phyloP scores from a whole-genome alignment of 2,329 filamentous ascomycete genomes.

The Hypoxylon sp. region DNA sequence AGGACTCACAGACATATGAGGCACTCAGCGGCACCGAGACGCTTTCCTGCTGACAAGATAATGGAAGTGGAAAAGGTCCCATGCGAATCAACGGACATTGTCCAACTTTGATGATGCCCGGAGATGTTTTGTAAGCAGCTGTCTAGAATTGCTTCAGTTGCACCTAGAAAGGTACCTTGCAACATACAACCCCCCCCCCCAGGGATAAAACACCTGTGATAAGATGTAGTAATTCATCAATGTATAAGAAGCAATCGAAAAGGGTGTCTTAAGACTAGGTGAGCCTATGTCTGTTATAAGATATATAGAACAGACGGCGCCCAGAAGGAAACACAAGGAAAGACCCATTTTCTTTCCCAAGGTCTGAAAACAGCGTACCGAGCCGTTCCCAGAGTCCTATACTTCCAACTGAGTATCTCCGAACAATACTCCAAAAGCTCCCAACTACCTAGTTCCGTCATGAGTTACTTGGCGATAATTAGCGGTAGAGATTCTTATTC shows the following conservation, averaged over 20 bases:
- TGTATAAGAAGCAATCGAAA: neutral
- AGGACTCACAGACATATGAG: slow-evolving; percentile 37
- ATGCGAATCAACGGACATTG: too few relatives aligned
- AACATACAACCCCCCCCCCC: neutral
- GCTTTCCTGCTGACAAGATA: neutral
- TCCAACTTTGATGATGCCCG: too few relatives aligned
- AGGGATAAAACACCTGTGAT: neutral
- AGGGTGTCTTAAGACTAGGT: neutral
- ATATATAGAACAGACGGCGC: neutral
- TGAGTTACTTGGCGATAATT: too few relatives aligned
- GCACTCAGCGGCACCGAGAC: slow-evolving; percentile 3
- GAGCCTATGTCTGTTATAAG: slow-evolving; percentile 9
- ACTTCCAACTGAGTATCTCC: neutral
- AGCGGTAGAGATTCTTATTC: too few relatives aligned
- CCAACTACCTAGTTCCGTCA: neutral
- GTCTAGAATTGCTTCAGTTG: neutral
- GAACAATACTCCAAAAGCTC: neutral
- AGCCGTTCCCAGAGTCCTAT: neutral
- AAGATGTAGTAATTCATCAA: neutral
- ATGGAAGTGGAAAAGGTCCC: too few relatives aligned
- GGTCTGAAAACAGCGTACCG: neutral
- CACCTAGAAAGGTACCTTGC: neutral
- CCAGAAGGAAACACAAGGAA: neutral
- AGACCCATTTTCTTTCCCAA: neutral
- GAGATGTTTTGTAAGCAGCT: too few relatives aligned